Base-by-base conservation (phyloP, 1,284 basidiomycete species). In the Leccinum idahoense region DNA sequence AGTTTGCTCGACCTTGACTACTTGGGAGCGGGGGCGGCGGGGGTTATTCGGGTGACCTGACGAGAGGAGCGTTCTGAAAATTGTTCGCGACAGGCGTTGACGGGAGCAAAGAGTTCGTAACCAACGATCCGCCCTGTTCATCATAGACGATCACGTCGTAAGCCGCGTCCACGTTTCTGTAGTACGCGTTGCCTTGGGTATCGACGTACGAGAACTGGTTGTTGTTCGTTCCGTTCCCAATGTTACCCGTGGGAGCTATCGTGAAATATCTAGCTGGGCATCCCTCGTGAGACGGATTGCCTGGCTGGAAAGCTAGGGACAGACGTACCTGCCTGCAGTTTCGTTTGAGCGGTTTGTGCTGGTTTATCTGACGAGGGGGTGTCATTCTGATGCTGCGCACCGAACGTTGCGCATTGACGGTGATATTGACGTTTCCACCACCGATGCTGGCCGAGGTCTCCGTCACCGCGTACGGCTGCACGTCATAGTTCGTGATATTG, bases 141-240 rank as follows among this genome's bases (percentile, higher is more conserved):
- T 92, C 85, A 32, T 82, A 77, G 8, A 83, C 84, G 68, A 91
- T 88, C 67, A 80, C 80, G 70, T 87, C 83, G 67, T 82, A 77
- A 8, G 80, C 81, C 2, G 87, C 85, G 63, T 84, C 79, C 61
- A 92, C 88, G 35, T 78, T 70, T 61, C 89, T 79, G 59, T 76
- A 74, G 72, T 82, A 92, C 0, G 87, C 88, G 73, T 90, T 87
- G 56, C 85, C 85, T 7, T 73, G 72, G 23, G 71, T 66, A 71
- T 92, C 88, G 11, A 72, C 66, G 69, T 91, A 92, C 55, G 72
- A 75, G 74, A 91, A 85, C 8, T 81, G 82, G 72, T 91, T 90
- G 72, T 82, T 83, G 72, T 78, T 89, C 2, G 86, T 88, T 46
- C 88, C 89, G 64, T 88, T 89, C 1, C 86, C 5, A 37, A 64